Evolutionary conservation across 2,329 filamentous ascomycete species (phyloP), one percentile per base, ranked within the genome.

Genomic region (Ascochyta viciae-villosae): DNA sequence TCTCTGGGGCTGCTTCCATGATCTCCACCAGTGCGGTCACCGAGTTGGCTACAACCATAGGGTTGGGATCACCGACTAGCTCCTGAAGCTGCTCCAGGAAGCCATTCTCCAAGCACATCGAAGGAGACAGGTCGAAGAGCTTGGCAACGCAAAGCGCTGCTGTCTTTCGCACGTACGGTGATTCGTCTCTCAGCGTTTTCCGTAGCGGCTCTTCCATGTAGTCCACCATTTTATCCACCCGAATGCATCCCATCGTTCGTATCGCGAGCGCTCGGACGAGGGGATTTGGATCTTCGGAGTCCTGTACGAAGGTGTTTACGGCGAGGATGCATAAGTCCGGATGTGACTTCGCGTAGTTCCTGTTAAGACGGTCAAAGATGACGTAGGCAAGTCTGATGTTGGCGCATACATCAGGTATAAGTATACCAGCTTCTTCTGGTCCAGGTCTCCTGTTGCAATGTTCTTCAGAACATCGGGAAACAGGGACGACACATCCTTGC

Each of bases 361-460:
- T 96, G 62, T 27, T 13, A 29, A 5, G 26, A 13, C 1, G 22
- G 56, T 69, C 41, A 72, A 49, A 27, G n/a, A 1, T 29, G 4
- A 9, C 3, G 13, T 16, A 16, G 15, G 12, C 15, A 40, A 15
- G 3, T 34, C 4, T 13, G 34, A 6, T 0, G 13, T 8, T 12
- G 1, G 15, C 13, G 8, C 33, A 46, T 44, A 43, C 95, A 99
- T 99, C 58, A 99, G 82, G 75, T 99, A 99, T 43, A 99, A 83
- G 74, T 99, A 99, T 16, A 99, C 95, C 65, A 99, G 89, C 83
- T 99, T 99, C 86, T 99, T 99, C 82, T 99, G 95, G 76, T 99
- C 95, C 61, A 99, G 81, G 73, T 99, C 95, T 41, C 80, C 83
- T 1, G 95, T 99, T 55, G 95, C 95, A 77, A 99, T 99, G 74